A percentile compares a stretch with the other conserved stretches of the same genome.
These are phyloP conservation scores for Chaetomium sp. DNA, from an alignment of 2,329 filamentous ascomycete genomes.

Conservation along the genomic window DNA sequence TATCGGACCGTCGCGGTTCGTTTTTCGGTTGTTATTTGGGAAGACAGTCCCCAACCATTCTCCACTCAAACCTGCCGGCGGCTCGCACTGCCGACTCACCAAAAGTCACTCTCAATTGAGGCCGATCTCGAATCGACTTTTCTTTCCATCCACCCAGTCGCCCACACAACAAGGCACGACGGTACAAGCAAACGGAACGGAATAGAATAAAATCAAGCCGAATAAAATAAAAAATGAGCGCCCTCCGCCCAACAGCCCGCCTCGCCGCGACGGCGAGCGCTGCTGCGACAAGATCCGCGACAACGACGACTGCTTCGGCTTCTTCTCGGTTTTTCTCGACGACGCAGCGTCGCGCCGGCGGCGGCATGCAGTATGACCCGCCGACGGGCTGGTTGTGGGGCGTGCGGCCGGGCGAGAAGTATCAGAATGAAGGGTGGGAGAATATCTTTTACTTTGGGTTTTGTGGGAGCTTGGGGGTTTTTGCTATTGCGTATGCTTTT, in stretches of 20 bases:
- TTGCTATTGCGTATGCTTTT: slow-evolving; percentile 78
- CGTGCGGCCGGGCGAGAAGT: slow-evolving; percentile 90
- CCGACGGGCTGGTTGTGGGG: slow-evolving; percentile 90
- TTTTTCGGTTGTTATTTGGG: too few relatives aligned
- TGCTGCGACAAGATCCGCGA: not conserved
- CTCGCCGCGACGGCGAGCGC: not conserved
- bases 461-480: slow-evolving; percentile 67
- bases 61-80: too few relatives aligned
- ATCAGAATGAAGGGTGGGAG: slow-evolving; percentile 96
- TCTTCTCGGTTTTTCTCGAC: slow-evolving; percentile 33
- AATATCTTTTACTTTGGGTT: slow-evolving; percentile 77
- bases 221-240: slow-evolving; percentile 6
- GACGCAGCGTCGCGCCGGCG: slow-evolving; percentile 36
- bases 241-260: slow-evolving; percentile 8
- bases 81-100: too few relatives aligned
- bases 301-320: not conserved
- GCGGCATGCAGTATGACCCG: slow-evolving; percentile 68
- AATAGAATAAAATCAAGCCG: not conserved
- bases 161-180: too few relatives aligned
- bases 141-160: too few relatives aligned
- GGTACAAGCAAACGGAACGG: not conserved
- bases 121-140: too few relatives aligned
- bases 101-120: too few relatives aligned
- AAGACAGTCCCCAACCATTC: too few relatives aligned
- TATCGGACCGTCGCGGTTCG: too few relatives aligned